Conservation (phyloP, 352 stramenopile genomes). For the Globisporangium recalcitrans region DNA sequence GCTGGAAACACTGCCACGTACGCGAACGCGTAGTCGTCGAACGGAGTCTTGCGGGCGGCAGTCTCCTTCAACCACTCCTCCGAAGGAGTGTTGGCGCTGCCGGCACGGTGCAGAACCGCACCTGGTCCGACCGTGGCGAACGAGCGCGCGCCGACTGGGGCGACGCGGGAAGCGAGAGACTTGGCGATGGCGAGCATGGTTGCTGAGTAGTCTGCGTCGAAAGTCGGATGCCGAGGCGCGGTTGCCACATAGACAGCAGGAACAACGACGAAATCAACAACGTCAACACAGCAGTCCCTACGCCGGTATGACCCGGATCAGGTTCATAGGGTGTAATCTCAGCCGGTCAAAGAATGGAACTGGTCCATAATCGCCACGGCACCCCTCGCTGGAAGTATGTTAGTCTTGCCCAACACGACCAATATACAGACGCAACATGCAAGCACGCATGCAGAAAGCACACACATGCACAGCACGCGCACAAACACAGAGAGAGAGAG, state of each 20-base stretch:
- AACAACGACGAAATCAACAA: slow-evolving; percentile 17
- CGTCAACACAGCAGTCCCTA: slow-evolving; percentile 56
- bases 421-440: not conserved
- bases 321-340: slow-evolving; percentile 68
- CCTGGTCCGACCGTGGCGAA: slow-evolving; percentile 48
- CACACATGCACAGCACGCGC: not conserved
- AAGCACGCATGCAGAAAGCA: not conserved
- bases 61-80: slow-evolving; percentile 45
- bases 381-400: slow-evolving; percentile 50
- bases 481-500: not conserved
- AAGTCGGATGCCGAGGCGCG: not conserved
- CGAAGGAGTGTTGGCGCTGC: slow-evolving; percentile 38
- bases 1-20: slow-evolving; percentile 22
- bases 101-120: slow-evolving; percentile 35
- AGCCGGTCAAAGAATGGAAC: slow-evolving; percentile 45
- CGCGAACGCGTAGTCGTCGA: slow-evolving; percentile 55
- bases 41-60: slow-evolving; percentile 37
- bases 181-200: slow-evolving; percentile 36
- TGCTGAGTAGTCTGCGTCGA: slow-evolving; percentile 8
- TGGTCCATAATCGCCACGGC: slow-evolving; percentile 40
- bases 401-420: slow-evolving; percentile 22
- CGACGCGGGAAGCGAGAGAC: slow-evolving; percentile 24
- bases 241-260: slow-evolving; percentile 2
- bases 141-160: slow-evolving; percentile 18
- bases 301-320: slow-evolving; percentile 62